Conservation (phyloP, 225 moss, liverwort and hornwort species). For the Marchantia paleacea region DNA sequence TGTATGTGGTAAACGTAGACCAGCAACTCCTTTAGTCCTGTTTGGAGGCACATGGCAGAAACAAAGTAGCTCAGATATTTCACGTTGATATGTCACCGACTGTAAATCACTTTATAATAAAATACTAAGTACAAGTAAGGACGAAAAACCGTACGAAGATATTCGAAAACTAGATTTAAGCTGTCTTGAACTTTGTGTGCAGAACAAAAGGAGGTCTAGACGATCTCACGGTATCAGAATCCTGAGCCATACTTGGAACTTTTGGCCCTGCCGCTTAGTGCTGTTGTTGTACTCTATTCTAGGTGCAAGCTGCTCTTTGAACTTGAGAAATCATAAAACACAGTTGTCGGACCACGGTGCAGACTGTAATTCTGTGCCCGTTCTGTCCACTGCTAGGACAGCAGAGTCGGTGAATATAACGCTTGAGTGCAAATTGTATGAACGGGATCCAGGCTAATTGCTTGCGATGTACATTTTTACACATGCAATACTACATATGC, state of each 20-base stretch:
- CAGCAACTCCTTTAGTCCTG: neutral
- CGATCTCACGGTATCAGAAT: neutral
- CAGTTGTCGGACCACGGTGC: neutral
- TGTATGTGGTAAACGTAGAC: neutral
- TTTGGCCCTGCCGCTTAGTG: slow-evolving; percentile 4
- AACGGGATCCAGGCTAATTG: neutral
- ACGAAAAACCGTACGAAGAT: neutral
- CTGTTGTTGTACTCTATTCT: slow-evolving; percentile 13
- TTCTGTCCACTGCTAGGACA: neutral
- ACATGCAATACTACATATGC: too few species aligned
- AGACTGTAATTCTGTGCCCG: neutral
- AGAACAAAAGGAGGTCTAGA: neutral
- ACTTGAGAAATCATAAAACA: neutral
- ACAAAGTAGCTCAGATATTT: neutral
- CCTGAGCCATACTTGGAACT: slow-evolving; percentile 10
- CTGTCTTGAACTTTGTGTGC: slow-evolving; percentile 22
- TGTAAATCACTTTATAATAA: neutral
- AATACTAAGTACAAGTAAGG: neutral
- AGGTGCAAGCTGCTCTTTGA: neutral
- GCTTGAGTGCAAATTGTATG: neutral
- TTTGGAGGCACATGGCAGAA: neutral
- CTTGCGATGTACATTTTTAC: too few species aligned
- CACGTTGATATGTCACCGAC: neutral
- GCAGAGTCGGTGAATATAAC: neutral
- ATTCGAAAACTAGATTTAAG: neutral